Evolutionary conservation across 1,284 basidiomycete genomes (phyloP), one percentile per base, ranked within the genome.

Genomic region (Ganoderma sp.): DNA sequence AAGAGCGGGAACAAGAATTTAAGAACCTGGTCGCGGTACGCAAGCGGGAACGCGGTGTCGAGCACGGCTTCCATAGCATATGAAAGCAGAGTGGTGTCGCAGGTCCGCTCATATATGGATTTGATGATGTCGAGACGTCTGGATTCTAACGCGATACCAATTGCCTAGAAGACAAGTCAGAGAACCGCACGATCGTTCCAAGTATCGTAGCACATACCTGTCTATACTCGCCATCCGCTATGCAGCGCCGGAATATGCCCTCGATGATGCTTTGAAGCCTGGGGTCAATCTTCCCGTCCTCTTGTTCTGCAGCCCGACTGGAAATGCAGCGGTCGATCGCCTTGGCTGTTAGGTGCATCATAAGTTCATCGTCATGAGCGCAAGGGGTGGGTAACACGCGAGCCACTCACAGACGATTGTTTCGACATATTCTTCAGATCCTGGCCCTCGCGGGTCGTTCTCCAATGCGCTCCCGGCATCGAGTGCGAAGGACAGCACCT

Each of bases 61-160:
- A 95, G 88, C 45, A 94, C 91, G 64, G 94, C 94, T 73, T 96
- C 91, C 86, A 98, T 92, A 28, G 96, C 88, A 78, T 98, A 99
- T 22, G 93, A 89, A 12, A 99, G 85, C 12, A 97, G 83, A 14
- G 86, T 85, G 25, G 90, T 88, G 75, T 98, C 94, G 57, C 84
- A 84, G 50, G 90, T 94, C 76, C 84, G 84, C 45, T 87, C 80
- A 78, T 92, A 95, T 63, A 97, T 89, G 54, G 87, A 84, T 70
- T 90, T 86, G 74, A 98, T 89, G 43, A 98, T 84, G 75, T 98
- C 96, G 19, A 98, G 83, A 63, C 96, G 89, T 69, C 86, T 91
- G 28, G 96, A 90, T 76, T 98, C 96, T 8, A 99, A 86, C 0
- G 96, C 96, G 73, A 99, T 94, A 57, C 97, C 97, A 71, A 98